Percentiles rank a stretch among this genome's conserved stretches.
Evolutionary conservation across 805 yeast species (phyloP).

Genomic region (Starmera amethionina): DNA sequence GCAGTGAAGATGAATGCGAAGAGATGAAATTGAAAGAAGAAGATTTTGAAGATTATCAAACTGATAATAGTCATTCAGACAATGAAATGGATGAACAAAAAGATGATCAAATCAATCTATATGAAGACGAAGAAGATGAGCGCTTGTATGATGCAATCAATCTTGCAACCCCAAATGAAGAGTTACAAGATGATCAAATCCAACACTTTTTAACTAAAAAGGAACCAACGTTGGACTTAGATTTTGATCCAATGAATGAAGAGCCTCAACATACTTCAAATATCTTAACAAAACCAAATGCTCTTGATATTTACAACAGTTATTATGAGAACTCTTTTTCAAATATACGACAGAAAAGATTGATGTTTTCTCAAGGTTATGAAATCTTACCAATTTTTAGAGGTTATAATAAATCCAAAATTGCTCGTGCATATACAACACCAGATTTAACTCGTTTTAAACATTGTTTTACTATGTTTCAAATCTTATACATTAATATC

Average conservation of each 20-base stretch:
- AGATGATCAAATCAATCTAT: conserved; percentile 10
- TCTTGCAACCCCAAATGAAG: background rate
- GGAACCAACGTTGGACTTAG: background rate
- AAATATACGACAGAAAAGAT: background rate
- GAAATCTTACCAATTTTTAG: background rate
- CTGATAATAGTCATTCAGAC: background rate
- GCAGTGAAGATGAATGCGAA: background rate
- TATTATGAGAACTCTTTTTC: too few species aligned
- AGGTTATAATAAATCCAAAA: too few species aligned
- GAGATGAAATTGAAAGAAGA: background rate
- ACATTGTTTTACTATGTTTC: too few species aligned
- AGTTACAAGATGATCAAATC: background rate
- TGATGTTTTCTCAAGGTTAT: background rate
- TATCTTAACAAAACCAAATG: too few species aligned
- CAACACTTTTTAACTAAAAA: background rate
- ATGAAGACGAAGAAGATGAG: background rate
- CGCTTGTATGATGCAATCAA: background rate
- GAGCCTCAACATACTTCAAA: too few species aligned
- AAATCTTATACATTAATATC: conserved; percentile 34
- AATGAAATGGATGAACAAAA: background rate
- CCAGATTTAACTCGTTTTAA: conserved; percentile 24
- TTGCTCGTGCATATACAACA: too few species aligned
- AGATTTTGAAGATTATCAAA: background rate
- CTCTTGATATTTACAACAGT: too few species aligned
- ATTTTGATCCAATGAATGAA: too few species aligned